Evolutionary conservation across 2,329 filamentous ascomycete genomes (phyloP).

Genomic region (Ophiostoma montium): DNA sequence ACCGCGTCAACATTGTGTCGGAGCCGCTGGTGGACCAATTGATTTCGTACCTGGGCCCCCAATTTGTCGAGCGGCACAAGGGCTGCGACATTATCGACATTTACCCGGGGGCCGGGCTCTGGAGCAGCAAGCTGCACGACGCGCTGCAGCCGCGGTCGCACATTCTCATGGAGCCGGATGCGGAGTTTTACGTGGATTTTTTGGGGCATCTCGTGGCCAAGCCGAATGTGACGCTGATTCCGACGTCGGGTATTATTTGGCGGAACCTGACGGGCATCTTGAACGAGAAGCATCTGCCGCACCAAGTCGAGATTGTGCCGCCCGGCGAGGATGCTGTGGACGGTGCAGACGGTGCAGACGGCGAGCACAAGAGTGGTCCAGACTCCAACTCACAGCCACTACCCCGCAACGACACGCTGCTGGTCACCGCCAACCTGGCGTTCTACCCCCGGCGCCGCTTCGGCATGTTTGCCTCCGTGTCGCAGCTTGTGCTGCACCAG

Average conservation of each 20-base stretch:
- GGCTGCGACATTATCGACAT: conserved; percentile 81
- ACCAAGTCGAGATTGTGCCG: conserved; percentile 31
- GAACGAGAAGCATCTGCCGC: conserved; percentile 32
- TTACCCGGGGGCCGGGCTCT: conserved; percentile 66
- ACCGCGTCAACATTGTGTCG: conserved; percentile 38
- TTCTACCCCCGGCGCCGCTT: conserved; percentile 37
- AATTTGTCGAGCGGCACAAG: conserved; percentile 47
- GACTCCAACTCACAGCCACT: conserved; percentile 27
- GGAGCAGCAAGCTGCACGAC: conserved; percentile 63
- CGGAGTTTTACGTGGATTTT: conserved; percentile 41
- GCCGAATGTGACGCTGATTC: conserved; percentile 34
- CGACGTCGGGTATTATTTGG: conserved; percentile 45
- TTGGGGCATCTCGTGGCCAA: conserved; percentile 42
- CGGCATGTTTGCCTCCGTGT: conserved; percentile 40
- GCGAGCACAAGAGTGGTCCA: too few relatives aligned
- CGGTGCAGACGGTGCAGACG: too few relatives aligned
- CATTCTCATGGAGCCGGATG: conserved; percentile 64
- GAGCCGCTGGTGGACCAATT: conserved; percentile 47
- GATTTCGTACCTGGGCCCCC: conserved; percentile 52
- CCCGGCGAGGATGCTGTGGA: conserved; percentile 12
- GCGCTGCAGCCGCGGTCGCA: conserved; percentile 66
- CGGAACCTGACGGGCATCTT: conserved; percentile 43
- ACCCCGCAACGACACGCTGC: conserved; percentile 53
- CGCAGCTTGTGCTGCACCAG: conserved; percentile 44
- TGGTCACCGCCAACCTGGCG: conserved; percentile 56